These are phyloP conservation scores for Cercophora scortea DNA, from an alignment of 495 filamentous ascomycete genomes.

Conservation along the genomic window DNA sequence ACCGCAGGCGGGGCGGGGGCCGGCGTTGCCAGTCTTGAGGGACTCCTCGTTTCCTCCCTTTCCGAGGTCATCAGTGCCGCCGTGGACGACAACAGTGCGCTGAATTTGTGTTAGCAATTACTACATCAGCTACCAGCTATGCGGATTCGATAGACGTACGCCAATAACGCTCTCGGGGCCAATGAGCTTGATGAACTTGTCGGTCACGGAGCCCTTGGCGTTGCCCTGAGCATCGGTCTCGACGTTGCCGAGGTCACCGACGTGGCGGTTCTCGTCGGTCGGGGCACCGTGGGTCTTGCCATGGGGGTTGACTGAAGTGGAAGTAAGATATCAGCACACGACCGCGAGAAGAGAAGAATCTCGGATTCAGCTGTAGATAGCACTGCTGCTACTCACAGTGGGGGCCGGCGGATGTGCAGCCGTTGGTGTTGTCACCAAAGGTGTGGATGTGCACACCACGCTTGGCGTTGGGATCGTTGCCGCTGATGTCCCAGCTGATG, in stretches of 20 bases:
- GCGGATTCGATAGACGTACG: conserved; percentile 44
- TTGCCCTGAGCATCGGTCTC: conserved; percentile 88
- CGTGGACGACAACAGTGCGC: conserved; percentile 93
- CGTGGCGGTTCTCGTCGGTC: conserved; percentile 73
- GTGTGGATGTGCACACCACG: conserved; percentile 97
- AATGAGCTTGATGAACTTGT: conserved; percentile 86
- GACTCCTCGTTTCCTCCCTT: conserved; percentile 84
- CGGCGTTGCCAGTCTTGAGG: conserved; percentile 96
- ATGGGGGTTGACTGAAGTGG: conserved; percentile 80
- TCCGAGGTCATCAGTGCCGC: conserved; percentile 92
- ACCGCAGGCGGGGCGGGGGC: conserved; percentile 86
- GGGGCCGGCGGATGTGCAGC: conserved; percentile 94
- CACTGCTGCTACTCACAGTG: conserved; percentile 60
- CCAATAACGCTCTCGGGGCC: conserved; percentile 92
- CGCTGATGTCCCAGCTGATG: conserved; percentile 85
- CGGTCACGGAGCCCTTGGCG: conserved; percentile 63
- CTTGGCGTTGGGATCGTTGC: conserved; percentile 89
- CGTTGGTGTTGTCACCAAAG: conserved; percentile 99
- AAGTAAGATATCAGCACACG: not conserved
- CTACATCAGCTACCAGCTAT: not conserved
- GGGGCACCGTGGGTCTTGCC: conserved; percentile 88
- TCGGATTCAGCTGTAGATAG: not conserved
- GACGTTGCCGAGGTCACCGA: conserved; percentile 96
- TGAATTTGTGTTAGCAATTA: conserved; percentile 24
- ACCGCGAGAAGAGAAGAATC: not conserved